Conservation (phyloP, 345 rosid species). For the Eucalyptus leucophloia region DNA sequence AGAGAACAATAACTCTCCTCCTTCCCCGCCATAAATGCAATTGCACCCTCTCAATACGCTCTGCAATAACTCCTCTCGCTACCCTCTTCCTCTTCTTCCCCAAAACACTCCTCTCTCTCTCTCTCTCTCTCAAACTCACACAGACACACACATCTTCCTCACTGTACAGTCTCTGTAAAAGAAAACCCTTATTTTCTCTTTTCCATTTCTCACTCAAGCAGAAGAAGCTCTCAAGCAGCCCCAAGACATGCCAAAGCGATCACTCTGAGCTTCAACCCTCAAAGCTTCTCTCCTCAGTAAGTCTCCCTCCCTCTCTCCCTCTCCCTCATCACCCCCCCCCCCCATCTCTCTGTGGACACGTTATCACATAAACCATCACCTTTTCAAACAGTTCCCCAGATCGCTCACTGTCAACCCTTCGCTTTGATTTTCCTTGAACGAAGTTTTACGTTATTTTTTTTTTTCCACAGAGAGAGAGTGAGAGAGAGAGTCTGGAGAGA, state of each 20-base stretch:
- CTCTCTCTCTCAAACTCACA: not conserved
- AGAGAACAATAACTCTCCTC: slow-evolving; percentile 23
- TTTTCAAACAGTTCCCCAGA: not conserved
- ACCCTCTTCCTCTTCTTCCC: slow-evolving; percentile 14
- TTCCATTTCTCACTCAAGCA: not conserved
- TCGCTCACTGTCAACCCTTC: not conserved
- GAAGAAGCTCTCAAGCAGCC: not conserved
- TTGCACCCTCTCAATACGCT: slow-evolving; percentile 57
- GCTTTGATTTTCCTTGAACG: not conserved
- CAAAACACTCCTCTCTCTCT: slow-evolving; percentile 4
- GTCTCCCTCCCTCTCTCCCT: not conserved
- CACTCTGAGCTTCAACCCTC: not conserved
- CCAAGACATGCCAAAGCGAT: not conserved
- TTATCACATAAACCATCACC: not conserved
- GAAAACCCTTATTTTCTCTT: not conserved
- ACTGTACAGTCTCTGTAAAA: not conserved
- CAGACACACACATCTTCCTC: not conserved
- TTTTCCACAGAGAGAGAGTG: not conserved
- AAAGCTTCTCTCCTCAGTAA: not conserved
- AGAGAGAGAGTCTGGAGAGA: not conserved
- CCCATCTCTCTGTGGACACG: not conserved
- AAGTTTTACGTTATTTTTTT: not conserved
- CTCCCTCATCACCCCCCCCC: not conserved
- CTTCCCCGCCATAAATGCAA: slow-evolving; percentile 54
- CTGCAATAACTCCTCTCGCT: slow-evolving; percentile 57